Evolutionary conservation across 83 land plant genomes (phyloP).

Genomic region (Picea abies): DNA sequence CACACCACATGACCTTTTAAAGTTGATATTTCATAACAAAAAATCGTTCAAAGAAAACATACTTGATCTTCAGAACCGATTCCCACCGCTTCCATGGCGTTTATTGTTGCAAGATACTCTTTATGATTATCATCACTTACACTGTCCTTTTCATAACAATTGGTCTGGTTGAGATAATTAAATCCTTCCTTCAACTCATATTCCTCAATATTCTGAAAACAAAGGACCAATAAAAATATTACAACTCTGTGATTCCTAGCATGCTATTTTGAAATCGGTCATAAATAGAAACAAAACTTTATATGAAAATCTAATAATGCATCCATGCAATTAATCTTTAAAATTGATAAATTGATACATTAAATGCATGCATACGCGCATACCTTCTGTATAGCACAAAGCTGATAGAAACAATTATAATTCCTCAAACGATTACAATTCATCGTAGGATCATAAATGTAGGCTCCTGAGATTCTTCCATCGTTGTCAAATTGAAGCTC

Average conservation of each 20-base stretch:
- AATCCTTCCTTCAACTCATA: constrained; percentile 69
- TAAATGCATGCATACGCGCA: constrained; percentile 10
- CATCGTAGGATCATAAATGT: constrained; percentile 83
- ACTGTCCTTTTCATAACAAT: constrained; percentile 69
- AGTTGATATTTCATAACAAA: background rate
- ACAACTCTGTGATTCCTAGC: background rate
- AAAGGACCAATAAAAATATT: background rate
- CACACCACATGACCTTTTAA: background rate
- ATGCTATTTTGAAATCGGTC: background rate
- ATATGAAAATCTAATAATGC: background rate
- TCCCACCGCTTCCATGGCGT: constrained; percentile 96
- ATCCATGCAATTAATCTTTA: background rate
- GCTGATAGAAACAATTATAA: constrained; percentile 77
- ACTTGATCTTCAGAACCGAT: constrained; percentile 91
- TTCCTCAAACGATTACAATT: constrained; percentile 35
- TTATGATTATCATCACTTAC: constrained; percentile 53
- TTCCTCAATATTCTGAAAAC: constrained; percentile 67
- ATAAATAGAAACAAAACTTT: background rate
- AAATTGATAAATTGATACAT: too few species aligned
- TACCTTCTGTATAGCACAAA: constrained; percentile 88
- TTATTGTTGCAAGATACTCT: constrained; percentile 83
- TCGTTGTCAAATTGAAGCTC: constrained; percentile 85
- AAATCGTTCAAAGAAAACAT: background rate
- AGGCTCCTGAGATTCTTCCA: constrained; percentile 87
- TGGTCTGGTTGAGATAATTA: too few species aligned